Base-by-base conservation (phyloP, 2,329 filamentous ascomycete genomes). In the Endothia cerciana region DNA sequence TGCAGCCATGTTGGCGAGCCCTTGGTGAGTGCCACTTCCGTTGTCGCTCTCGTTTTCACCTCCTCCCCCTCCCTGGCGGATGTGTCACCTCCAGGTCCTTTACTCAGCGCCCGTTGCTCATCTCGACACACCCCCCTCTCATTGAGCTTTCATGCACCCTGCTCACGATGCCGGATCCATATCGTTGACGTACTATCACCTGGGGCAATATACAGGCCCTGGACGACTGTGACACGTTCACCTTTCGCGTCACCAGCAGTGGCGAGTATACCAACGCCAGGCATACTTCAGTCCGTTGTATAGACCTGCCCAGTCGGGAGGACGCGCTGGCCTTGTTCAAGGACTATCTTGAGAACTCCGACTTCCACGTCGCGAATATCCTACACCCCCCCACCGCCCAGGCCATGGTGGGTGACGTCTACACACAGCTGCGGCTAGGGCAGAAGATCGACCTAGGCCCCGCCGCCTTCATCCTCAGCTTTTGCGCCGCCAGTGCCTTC, bases 401-500 rank as follows among this genome's bases (percentile, higher is more conserved):
- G 3, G 64, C 64, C 4, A 55, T 70, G 36, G 66, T 75, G 11
- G 33, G 69, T 15, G 41, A 65, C 0, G 64, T 74, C 51, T 74
- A 75, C 61, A 28, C 41, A 8, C 60, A 67, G 22, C 58, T 72
- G 0, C 64, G 65, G 19, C 22, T 63, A 22, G 69, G 66, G 4
- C 15, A 65, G 2, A 58, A 65, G 7, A 68, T 68, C 6, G 62
- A 69, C 22, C 67, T 70, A 11, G 70, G 71, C 28, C 58, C 68
- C 8, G 72, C 71, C 1, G 71, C 72, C 10, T 63, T 76, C 6
- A 70, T 74, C 38, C 62, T 76, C 6, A 70, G 69, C 57, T 72
- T 76, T 47, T 73, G 69, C 1, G 71, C 74, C n/a, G 71, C 72
- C 3, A 71, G 70, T 15, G 74, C 74, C 25, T 74, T 73, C 56